phyloP scores from a whole-genome alignment of 176 grass and related monocot genomes.

The Zea luxurians region DNA sequence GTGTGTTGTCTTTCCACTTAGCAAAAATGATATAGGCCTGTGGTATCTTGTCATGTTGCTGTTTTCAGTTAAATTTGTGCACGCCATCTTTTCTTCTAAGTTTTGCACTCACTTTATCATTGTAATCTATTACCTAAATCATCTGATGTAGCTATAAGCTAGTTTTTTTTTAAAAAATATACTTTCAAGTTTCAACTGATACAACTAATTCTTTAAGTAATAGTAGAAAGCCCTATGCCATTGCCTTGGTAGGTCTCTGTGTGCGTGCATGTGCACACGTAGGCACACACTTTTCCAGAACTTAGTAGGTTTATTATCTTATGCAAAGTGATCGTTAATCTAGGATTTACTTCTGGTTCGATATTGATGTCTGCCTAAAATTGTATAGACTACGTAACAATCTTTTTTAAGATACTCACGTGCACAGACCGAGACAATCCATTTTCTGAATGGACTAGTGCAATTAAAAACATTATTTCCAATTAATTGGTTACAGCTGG shows the following conservation, averaged over 20 bases:
- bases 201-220: slow-evolving; percentile 1
- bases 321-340: background rate
- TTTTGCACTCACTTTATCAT: background rate
- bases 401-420: background rate
- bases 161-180: background rate
- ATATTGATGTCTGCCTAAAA: slow-evolving; percentile 7
- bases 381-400: background rate
- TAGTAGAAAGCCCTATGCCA: background rate
- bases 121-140: slow-evolving; percentile 7
- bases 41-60: background rate
- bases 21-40: background rate
- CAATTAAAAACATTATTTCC: background rate
- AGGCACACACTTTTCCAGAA: background rate
- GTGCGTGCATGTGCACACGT: background rate
- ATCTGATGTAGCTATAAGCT: slow-evolving; percentile 1
- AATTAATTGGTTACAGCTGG: background rate
- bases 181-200: background rate
- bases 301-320: background rate
- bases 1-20: slow-evolving; percentile 20
- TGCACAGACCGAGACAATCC: background rate
- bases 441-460: background rate
- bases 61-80: background rate
- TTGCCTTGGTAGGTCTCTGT: slow-evolving; percentile 17
- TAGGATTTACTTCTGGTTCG: background rate
- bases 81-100: background rate